Evolutionary conservation across 2,329 filamentous ascomycete genomes (phyloP), one percentile per base, ranked within the genome.

Genomic region (Amylocarpus encephaloides): DNA sequence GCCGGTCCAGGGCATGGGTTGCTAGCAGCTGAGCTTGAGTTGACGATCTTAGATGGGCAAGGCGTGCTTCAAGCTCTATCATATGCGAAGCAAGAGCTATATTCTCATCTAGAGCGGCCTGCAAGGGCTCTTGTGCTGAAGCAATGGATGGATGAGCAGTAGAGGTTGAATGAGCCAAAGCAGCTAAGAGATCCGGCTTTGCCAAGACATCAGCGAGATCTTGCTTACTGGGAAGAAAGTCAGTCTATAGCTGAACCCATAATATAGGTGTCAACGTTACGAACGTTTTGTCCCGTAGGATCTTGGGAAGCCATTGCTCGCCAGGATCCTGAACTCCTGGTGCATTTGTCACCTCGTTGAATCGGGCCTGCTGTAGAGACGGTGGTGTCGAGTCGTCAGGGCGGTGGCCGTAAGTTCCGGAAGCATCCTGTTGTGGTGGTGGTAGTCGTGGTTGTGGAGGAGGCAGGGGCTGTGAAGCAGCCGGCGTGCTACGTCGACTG

Each of bases 1-100:
- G 85, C n/a, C 91, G 81, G 70, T 97, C 93, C 13, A 96, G 79
- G 1, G 88, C 87, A 62, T 92, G 87, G 18, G 93, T 81, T 10
- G 88, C 79, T 1, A 97, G 77, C 0, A 97, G 79, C 52, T 91
- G 85, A 3, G 88, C 85, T 64, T 95, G 89, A 0, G 88, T 86
- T 1, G 78, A 75, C 26, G 81, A 77, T 49, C 92, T 85, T 62
- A 85, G 77, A 56, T 77, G 77, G 4, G 70, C 64, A 5, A 85
- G 70, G 15, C 71, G 73, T 22, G 71, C 60, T 66, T 88, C 85
- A 5, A 83, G 73, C 34, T 79, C 75, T 19, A 74, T 68, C 11
- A 89, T 72, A 59, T 82, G 78, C 26, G 73, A 67, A 6, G 88
- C 85, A 6, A 92, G 78, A 35, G 80, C 74, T 53, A 88, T 71